Base-by-base conservation (phyloP, 2,329 filamentous ascomycete genomes). In the Talaromyces sp. region DNA sequence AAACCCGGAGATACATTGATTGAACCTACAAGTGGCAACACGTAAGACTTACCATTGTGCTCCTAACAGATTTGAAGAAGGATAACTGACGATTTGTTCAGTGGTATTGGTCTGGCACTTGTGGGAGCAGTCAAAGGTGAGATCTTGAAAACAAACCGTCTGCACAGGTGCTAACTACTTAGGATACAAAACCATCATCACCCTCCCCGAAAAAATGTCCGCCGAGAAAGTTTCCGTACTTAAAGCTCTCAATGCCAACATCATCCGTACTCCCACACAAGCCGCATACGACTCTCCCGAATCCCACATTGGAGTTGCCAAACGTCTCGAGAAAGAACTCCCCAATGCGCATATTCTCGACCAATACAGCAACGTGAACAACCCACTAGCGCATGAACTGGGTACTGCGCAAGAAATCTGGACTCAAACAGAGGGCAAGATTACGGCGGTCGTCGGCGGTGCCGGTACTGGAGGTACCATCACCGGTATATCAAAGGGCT, bases 171-270 rank as follows among this genome's bases (percentile, higher is more conserved):
- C 56, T 59, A n/a, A 59, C 33, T 10, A 47, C 4, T 64, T 57
- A 79, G 79, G 93, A 70, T 99, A 98, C 85, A 94, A 94, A 80
- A 96, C 93, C 47, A 98, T 99, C 80, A 99, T 99, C 78, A 99
- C 95, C 11, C 87, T 99, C 54, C 95, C 95, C 60, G 95, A 99
- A 82, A 99, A 99, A 84, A 99, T 99, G 95, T 97, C 93, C 1
- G 91, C 93, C 57, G 95, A 99, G 81, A 99, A 99, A 81, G 95
- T 99, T 45, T 90, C 94, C 2, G 95, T 99, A 33, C 85, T 99
- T 67, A 91, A 93, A 72, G 94, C 95, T 35, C 86, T 99, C 61
- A 94, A 94, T 69, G 95, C 95, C 48, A 97, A 96, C 75, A 98
- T 99, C 79, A 97, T 99, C 77, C 90, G 95, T 63, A 99, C 95